Conservation (phyloP, 768 basidiomycete genomes). For the Agrocybe praecox region DNA sequence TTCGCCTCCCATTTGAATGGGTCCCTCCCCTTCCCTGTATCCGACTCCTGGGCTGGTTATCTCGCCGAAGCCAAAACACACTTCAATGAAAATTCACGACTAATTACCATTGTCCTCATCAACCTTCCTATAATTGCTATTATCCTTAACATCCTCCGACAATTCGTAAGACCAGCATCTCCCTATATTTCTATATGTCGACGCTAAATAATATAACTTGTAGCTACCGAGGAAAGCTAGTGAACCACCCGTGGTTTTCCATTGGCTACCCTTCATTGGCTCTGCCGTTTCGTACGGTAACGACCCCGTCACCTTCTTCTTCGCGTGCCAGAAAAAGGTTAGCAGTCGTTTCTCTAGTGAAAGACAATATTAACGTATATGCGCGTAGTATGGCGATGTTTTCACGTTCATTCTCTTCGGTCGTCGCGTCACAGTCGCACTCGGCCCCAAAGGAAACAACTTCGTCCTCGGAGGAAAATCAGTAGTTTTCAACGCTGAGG, state of each 20-base stretch:
- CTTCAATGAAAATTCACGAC: slow-evolving; percentile 36
- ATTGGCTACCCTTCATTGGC: slow-evolving; percentile 88
- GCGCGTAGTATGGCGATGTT: slow-evolving; percentile 85
- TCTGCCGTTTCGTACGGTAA: slow-evolving; percentile 90
- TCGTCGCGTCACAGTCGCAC: slow-evolving; percentile 85
- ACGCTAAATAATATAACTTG: background rate
- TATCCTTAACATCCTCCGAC: slow-evolving; percentile 73
- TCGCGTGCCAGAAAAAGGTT: slow-evolving; percentile 77
- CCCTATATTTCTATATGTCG: background rate
- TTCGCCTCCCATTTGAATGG: slow-evolving; percentile 35
- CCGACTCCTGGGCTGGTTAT: slow-evolving; percentile 47
- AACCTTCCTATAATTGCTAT: slow-evolving; percentile 72
- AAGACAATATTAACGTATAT: too few species aligned
- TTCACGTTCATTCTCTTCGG: slow-evolving; percentile 95
- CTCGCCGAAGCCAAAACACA: slow-evolving; percentile 42
- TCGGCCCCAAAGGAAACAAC: slow-evolving; percentile 92
- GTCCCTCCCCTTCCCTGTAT: slow-evolving; percentile 31
- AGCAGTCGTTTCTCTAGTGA: too few species aligned
- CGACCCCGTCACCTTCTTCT: slow-evolving; percentile 90
- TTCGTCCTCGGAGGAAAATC: slow-evolving; percentile 94
- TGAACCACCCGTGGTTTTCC: slow-evolving; percentile 90
- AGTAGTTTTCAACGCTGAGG: slow-evolving; percentile 91
- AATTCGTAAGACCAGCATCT: slow-evolving; percentile 59
- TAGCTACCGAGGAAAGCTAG: slow-evolving; percentile 62
- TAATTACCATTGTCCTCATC: slow-evolving; percentile 51